These are phyloP conservation scores for Theileria orientalis DNA, from an alignment of 169 alveolate genomes.

Conservation along the genomic window DNA sequence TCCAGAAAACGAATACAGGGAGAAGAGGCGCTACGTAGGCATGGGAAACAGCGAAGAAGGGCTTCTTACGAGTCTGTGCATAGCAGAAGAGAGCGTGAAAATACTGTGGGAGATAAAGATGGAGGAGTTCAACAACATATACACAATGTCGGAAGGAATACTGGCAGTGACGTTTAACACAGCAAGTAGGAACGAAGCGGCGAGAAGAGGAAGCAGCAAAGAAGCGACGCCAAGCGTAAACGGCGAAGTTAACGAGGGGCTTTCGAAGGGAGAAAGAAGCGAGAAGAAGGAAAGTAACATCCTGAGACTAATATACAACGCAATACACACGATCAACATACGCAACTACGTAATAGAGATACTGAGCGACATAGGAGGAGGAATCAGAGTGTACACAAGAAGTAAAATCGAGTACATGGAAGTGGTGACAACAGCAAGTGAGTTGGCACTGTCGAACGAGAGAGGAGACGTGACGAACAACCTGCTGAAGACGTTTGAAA, in stretches of 20 bases:
- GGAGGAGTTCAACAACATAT: neutral
- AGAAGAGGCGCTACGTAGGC: neutral
- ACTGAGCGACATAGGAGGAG: conserved; percentile 48
- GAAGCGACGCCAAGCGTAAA: neutral
- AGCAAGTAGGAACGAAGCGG: neutral
- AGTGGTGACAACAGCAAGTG: conserved; percentile 63
- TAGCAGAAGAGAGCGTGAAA: neutral
- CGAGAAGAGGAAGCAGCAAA: neutral
- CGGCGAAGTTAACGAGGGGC: neutral
- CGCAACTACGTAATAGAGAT: neutral
- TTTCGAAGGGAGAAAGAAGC: conserved; percentile 4
- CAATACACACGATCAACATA: neutral
- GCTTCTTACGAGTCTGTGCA: neutral
- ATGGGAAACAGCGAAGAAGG: conserved; percentile 18
- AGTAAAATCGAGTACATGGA: conserved; percentile 59
- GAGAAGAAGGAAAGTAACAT: conserved; percentile 32
- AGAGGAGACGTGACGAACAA: conserved; percentile 79
- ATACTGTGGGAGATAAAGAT: conserved; percentile 16
- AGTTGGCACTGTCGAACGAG: conserved; percentile 70
- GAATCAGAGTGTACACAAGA: conserved; percentile 31
- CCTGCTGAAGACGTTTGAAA: conserved; percentile 75
- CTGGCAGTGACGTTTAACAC: conserved; percentile 2
- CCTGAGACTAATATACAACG: conserved; percentile 14
- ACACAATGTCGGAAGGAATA: conserved; percentile 4
- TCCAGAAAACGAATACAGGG: no score